Base-by-base conservation (phyloP, 1,284 basidiomycete species). In the Trametes pubescens region DNA sequence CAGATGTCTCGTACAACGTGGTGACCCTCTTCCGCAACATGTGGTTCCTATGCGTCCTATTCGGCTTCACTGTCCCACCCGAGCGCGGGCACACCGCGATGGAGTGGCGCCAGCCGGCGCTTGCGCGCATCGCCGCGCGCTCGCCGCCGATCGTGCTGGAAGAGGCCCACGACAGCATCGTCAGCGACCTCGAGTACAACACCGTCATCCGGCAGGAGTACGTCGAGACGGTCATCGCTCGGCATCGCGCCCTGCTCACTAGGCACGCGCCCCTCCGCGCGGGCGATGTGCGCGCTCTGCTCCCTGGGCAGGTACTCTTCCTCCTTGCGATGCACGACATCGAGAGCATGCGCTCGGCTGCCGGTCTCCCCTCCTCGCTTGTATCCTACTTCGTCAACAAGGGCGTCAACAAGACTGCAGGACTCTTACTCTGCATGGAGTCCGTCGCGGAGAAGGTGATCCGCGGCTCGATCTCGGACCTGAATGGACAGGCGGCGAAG, bases 141-240 rank as follows among this genome's bases (percentile, higher is more conserved):
- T 96, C 96, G 1, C 98, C 97, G 1, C 82, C 89, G 0, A 84
- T 98, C 65, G 89, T 99, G 4, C 80, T 92, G 34, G 95, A 97
- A 74, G 88, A 88, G 64, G 87, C 92, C 0, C 88, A 89, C 67
- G 95, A 98, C 76, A 93, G 91, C 58, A 86, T 96, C 40, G 90
- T 91, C 37, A 95, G 93, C 72, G 95, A 96, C 68, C 84, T 99
- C 24, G 95, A 98, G 75, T 98, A 96, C 76, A 97, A 96, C 76
- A 92, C 95, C 9, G 91, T 97, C 34, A 87, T 99, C 66, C 84
- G 94, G n/a, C 91, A 92, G 71, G 94, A 95, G 73, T 96, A 93
- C 72, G 90, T 90, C 1, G 84, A 90, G 64, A 90, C 86, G 43
- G 94, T 92, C 21, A 84, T 92, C 59, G 73, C 80, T 22, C 87